A percentile compares a stretch with the other conserved stretches of the same genome.
phyloP scores from a whole-genome alignment of 768 basidiomycete species.

The Glaciozyma antarctica region DNA sequence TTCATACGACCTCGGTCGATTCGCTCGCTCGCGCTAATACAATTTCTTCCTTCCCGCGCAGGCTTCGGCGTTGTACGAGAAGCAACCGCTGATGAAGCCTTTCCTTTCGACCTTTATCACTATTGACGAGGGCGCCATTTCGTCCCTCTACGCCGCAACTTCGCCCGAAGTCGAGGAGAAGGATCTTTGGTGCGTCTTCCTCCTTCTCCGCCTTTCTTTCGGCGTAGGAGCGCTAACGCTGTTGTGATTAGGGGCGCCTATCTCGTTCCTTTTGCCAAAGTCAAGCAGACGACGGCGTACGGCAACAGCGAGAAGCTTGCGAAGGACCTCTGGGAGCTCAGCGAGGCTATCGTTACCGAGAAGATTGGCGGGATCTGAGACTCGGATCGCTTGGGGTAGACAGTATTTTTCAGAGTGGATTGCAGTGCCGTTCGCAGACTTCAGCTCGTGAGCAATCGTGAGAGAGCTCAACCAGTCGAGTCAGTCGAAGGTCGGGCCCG shows the following conservation, averaged over 20 bases:
- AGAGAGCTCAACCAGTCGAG: too few species aligned
- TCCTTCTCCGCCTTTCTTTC: neutral
- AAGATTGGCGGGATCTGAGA: neutral
- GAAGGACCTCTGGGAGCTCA: conserved; percentile 17
- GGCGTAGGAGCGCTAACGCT: too few species aligned
- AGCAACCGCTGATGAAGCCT: neutral
- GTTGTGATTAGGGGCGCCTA: conserved; percentile 15
- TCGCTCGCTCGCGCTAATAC: neutral
- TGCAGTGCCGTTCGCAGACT: too few species aligned
- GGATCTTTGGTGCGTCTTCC: conserved; percentile 12
- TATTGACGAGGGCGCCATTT: conserved; percentile 11
- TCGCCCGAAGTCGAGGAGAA: conserved; percentile 20
- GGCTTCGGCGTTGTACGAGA: conserved; percentile 15
- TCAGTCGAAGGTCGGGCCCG: too few species aligned
- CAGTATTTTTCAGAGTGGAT: too few species aligned
- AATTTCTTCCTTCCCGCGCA: neutral
- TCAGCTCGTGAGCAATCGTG: too few species aligned
- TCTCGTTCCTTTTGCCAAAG: conserved; percentile 15
- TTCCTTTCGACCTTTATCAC: conserved; percentile 5
- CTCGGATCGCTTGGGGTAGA: too few species aligned
- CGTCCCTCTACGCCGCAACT: conserved; percentile 14
- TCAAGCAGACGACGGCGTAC: conserved; percentile 8
- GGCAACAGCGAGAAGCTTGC: conserved; percentile 11
- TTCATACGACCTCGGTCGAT: neutral
- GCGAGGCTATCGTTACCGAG: conserved; percentile 9